Base-by-base conservation (phyloP, 129 eudicot genomes). In the Artemisia tridentata region DNA sequence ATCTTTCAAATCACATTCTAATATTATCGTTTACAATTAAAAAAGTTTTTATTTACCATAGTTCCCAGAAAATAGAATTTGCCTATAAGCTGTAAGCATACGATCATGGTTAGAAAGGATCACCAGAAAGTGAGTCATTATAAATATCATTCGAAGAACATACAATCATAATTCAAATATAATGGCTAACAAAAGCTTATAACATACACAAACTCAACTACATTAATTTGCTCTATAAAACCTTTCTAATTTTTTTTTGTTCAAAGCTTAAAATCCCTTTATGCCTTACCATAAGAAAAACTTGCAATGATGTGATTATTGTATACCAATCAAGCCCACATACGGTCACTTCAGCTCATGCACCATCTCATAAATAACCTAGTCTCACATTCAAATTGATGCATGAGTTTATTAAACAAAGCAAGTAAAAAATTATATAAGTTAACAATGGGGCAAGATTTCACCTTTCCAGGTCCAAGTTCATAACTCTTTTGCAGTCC, bases 401-500 rank as follows among this genome's bases (percentile, higher is more conserved):
- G 41, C 50, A 43, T 38, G n/a, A 13, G 18, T 54, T 75, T 20
- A 72, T 29, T 61, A 61, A 29, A 21, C 19, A 61, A 27, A 18
- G 12, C n/a, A 31, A 17, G 19, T 2, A 4, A 25, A 38, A 38
- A 7, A 38, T 7, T 0, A 38, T 1, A 7, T 1, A 38, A 38
- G 45, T 38, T 7, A 6, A 11, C 50, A 11, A 57, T 20, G 47
- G 20, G 49, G 2, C 45, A 15, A 18, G 62, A 67, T 20, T 64
- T 41, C 72, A 87, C 98, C 96, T 92, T 92, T 83, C 98, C 98
- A 60, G 96, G 96, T 83, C 98, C 98, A 46, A 92, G 79, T 80
- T 92, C 98, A 41, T 92, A 92, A 82, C 96, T 85, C 86, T 83
- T 87, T 69, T 78, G 87, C 54, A 92, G 63, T 34, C 96, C 98